These are phyloP conservation scores for Phlebiopsis gigantea DNA, from an alignment of 768 basidiomycete genomes.

Conservation along the genomic window DNA sequence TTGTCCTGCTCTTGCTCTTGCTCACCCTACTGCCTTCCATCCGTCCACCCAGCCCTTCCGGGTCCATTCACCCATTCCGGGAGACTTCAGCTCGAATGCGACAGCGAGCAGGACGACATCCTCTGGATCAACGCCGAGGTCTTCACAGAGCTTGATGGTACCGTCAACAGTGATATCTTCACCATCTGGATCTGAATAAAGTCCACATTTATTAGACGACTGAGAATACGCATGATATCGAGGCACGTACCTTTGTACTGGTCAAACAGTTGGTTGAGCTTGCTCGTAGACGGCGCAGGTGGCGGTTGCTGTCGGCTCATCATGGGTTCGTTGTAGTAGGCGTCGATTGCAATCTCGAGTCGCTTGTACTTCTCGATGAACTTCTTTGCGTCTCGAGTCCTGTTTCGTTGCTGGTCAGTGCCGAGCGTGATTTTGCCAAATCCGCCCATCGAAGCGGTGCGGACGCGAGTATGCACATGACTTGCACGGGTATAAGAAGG, in stretches of 20 bases:
- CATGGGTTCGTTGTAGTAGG: slow-evolving; percentile 57
- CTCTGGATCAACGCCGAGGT: slow-evolving; percentile 65
- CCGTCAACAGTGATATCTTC: slow-evolving; percentile 74
- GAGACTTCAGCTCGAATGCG: slow-evolving; percentile 78
- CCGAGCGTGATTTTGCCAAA: not conserved
- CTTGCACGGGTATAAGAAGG: not conserved
- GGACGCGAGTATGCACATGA: not conserved
- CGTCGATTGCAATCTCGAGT: slow-evolving; percentile 68
- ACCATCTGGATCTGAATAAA: slow-evolving; percentile 42
- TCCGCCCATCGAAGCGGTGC: not conserved
- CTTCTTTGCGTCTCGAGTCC: slow-evolving; percentile 52
- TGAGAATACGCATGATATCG: not conserved
- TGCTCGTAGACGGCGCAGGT: slow-evolving; percentile 24
- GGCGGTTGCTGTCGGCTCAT: not conserved
- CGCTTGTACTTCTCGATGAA: slow-evolving; percentile 62
- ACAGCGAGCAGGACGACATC: slow-evolving; percentile 80
- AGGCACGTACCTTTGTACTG: slow-evolving; percentile 35
- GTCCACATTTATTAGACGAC: not conserved
- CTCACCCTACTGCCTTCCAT: slow-evolving; percentile 71
- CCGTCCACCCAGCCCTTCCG: slow-evolving; percentile 73
- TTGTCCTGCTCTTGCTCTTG: slow-evolving; percentile 5
- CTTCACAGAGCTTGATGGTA: slow-evolving; percentile 71
- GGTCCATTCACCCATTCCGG: slow-evolving; percentile 66
- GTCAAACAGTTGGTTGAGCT: slow-evolving; percentile 37
- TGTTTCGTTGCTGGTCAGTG: slow-evolving; percentile 14